Conservation (phyloP, 169 alveolate species). For the Plasmodium relictum region DNA sequence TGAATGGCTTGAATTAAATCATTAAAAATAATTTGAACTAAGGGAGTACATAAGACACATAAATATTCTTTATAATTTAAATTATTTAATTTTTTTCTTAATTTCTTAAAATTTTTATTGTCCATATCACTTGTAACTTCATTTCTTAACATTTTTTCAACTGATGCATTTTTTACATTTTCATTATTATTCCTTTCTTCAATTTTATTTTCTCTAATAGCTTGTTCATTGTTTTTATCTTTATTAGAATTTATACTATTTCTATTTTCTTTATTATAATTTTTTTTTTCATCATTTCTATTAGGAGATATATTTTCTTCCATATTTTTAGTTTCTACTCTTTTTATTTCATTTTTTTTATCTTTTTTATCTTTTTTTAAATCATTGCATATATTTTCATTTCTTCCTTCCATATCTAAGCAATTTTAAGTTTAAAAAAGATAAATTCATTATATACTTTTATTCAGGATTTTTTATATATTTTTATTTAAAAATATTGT, state of each 20-base stretch:
- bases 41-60: constrained; percentile 59
- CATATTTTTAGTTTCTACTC: not conserved
- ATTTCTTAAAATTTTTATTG: constrained; percentile 27
- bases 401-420: constrained; percentile 18
- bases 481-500: too few relatives aligned
- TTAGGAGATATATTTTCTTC: constrained; percentile 7
- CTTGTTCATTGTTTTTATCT: not conserved
- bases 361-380: constrained; percentile 3
- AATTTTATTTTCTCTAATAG: not conserved
- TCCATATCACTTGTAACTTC: constrained; percentile 1
- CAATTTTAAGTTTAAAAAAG: not conserved
- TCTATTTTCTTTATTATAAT: not conserved
- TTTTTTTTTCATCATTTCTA: not conserved
- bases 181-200: not conserved
- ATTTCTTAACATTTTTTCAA: not conserved
- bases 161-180: not conserved
- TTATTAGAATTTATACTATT: not conserved
- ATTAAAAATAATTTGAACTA: constrained; percentile 67
- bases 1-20: constrained; percentile 75
- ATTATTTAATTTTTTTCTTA: constrained; percentile 43
- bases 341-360: constrained; percentile 7
- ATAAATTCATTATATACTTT: not conserved
- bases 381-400: constrained; percentile 7
- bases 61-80: constrained; percentile 50
- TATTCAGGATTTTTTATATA: too few relatives aligned